Percentiles rank a stretch among this genome's conserved stretches.
phyloP scores from a whole-genome alignment of 441 rosid species.

The Metrosideros polymorpha region DNA sequence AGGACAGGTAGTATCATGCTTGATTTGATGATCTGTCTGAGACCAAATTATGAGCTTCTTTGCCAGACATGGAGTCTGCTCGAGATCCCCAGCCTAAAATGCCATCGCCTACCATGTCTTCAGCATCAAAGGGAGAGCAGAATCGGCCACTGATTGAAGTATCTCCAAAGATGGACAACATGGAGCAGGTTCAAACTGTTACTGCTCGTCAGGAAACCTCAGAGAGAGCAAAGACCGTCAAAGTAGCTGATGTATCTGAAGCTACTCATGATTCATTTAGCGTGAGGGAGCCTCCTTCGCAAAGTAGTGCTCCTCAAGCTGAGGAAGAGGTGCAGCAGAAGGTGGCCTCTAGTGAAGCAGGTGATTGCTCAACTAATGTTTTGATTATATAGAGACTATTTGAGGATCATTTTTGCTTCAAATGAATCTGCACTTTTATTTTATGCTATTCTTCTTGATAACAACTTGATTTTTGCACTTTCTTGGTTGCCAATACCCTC shows the following conservation, averaged over 20 bases:
- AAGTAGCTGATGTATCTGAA: slow-evolving; percentile 51
- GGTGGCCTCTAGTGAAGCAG: slow-evolving; percentile 70
- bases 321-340: slow-evolving; percentile 95
- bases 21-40: neutral
- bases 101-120: slow-evolving; percentile 81
- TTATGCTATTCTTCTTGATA: neutral
- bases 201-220: slow-evolving; percentile 27
- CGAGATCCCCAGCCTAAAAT: slow-evolving; percentile 66
- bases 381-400: neutral
- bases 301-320: slow-evolving; percentile 57
- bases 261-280: slow-evolving; percentile 68
- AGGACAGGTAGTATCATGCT: neutral
- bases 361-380: slow-evolving; percentile 18
- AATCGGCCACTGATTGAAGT: slow-evolving; percentile 11
- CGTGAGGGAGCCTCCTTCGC: slow-evolving; percentile 71
- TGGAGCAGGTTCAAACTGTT: slow-evolving; percentile 32
- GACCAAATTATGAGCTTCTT: slow-evolving; percentile 1
- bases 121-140: slow-evolving; percentile 73
- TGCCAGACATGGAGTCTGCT: slow-evolving; percentile 88
- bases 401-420: neutral
- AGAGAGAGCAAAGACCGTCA: slow-evolving; percentile 40
- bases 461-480: neutral
- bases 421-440: neutral
- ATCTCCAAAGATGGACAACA: slow-evolving; percentile 21
- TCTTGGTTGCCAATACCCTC: neutral